phyloP scores from a whole-genome alignment of 257 asterid genomes.

The Solanum habrochaites region DNA sequence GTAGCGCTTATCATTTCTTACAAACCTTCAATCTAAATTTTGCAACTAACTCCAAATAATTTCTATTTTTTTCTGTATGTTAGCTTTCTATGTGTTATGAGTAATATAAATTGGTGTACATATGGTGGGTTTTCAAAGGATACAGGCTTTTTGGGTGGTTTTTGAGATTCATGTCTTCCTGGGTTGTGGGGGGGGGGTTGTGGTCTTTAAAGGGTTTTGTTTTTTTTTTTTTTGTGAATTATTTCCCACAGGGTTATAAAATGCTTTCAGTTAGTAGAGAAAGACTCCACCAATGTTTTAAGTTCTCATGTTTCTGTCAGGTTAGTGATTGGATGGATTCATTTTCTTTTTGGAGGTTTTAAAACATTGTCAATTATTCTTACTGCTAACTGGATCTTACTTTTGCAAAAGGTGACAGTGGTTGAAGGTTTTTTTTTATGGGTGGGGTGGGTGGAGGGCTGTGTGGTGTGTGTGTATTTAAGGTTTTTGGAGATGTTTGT shows the following conservation, averaged over 20 bases:
- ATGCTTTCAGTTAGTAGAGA: not conserved
- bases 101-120: not conserved
- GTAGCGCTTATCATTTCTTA: not conserved
- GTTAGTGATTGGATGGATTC: not conserved
- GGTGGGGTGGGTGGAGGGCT: not conserved
- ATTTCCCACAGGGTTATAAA: not conserved
- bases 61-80: not conserved
- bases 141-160: not conserved
- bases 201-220: not conserved
- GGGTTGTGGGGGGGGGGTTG: not conserved
- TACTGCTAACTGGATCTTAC: not conserved
- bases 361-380: not conserved
- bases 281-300: not conserved
- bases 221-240: not conserved
- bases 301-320: not conserved
- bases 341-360: not conserved
- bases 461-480: too few species aligned
- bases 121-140: not conserved
- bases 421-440: too few species aligned
- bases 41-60: not conserved
- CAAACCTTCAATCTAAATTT: not conserved
- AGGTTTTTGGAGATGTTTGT: not conserved
- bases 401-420: not conserved
- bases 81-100: not conserved
- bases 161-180: not conserved